These are phyloP conservation scores for Lactarius psammicola DNA, from an alignment of 768 basidiomycete species.

Conservation along the genomic window DNA sequence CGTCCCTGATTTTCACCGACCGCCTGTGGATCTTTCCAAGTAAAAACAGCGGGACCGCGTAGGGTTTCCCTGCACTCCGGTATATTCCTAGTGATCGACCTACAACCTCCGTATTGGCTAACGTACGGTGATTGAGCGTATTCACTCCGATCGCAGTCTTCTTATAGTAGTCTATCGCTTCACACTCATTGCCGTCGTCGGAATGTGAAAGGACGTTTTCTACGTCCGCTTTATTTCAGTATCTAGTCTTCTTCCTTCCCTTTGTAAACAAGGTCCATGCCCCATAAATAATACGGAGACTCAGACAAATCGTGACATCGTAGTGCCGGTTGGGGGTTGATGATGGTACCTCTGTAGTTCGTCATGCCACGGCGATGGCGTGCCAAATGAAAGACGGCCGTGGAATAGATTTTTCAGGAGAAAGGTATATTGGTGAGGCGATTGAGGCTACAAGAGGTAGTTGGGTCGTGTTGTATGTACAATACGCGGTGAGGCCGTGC, in stretches of 20 bases:
- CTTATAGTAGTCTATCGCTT: neutral
- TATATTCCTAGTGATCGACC: slow-evolving; percentile 7
- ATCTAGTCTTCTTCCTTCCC: slow-evolving; percentile 26
- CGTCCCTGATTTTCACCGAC: neutral
- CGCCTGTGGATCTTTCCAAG: neutral
- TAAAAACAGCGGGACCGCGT: neutral
- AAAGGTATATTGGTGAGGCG: slow-evolving; percentile 29
- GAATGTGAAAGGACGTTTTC: slow-evolving; percentile 21
- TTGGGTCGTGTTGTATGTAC: slow-evolving; percentile 30
- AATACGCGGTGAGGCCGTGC: slow-evolving; percentile 24
- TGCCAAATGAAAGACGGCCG: neutral
- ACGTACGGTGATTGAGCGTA: slow-evolving; percentile 1
- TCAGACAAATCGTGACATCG: slow-evolving; percentile 22
- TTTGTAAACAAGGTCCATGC: slow-evolving; percentile 25
- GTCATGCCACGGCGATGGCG: slow-evolving; percentile 5
- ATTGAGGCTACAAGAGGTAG: slow-evolving; percentile 28
- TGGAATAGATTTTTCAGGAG: slow-evolving; percentile 15
- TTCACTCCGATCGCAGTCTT: slow-evolving; percentile 13
- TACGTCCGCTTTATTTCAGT: slow-evolving; percentile 26
- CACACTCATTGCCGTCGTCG: slow-evolving; percentile 5
- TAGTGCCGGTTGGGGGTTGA: neutral
- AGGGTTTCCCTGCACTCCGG: neutral
- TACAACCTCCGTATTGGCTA: neutral
- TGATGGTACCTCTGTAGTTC: slow-evolving; percentile 14
- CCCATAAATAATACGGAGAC: slow-evolving; percentile 23